Conservation (phyloP, 225 moss, liverwort and hornwort species). For the Marchantia paleacea region DNA sequence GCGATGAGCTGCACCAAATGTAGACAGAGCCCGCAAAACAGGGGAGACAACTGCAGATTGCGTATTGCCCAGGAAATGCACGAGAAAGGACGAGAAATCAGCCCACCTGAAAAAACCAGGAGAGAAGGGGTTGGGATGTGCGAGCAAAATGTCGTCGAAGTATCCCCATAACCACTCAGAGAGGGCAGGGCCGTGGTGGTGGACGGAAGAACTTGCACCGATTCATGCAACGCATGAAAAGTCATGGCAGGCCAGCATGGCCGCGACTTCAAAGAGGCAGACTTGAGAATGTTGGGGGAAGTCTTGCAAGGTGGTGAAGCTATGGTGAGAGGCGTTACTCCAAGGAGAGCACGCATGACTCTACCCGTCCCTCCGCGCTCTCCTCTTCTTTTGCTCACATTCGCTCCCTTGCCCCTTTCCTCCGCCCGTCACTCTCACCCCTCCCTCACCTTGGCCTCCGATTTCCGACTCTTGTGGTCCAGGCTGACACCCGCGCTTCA, state of each 20-base stretch:
- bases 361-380: too few species aligned
- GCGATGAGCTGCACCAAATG: background rate
- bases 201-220: background rate
- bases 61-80: background rate
- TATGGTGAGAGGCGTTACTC: conserved; percentile 13
- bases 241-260: conserved; percentile 37
- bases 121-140: conserved; percentile 35
- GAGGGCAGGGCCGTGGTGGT: conserved; percentile 16
- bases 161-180: conserved; percentile 20
- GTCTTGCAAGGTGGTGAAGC: background rate
- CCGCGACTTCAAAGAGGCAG: conserved; percentile 1
- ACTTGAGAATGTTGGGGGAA: background rate
- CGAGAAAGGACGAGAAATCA: background rate
- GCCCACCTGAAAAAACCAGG: conserved; percentile 43
- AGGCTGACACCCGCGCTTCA: conserved; percentile 10
- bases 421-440: background rate
- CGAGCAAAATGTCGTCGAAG: background rate
- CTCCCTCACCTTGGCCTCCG: background rate
- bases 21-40: background rate
- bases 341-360: conserved; percentile 38
- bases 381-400: background rate
- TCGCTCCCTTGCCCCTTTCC: background rate
- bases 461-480: conserved; percentile 8
- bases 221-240: conserved; percentile 22
- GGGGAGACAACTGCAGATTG: background rate